Conservation (phyloP, 208 protist genomes). For the Crithidia brevicula region DNA sequence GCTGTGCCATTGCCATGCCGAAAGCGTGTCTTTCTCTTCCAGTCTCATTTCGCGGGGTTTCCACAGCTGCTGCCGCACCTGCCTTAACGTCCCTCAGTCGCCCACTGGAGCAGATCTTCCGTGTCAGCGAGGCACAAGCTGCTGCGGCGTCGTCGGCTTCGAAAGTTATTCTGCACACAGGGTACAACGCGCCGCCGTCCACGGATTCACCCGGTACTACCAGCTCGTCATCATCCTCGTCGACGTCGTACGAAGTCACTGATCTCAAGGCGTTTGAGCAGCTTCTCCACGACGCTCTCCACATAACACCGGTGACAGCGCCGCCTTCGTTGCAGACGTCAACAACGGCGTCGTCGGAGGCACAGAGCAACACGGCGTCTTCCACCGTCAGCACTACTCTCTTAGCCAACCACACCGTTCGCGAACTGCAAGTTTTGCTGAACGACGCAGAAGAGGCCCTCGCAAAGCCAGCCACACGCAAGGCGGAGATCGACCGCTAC, state of each 20-base stretch:
- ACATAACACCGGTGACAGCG: slow-evolving; percentile 4
- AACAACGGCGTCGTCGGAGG: neutral
- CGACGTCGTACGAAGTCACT: slow-evolving; percentile 28
- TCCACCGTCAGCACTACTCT: slow-evolving; percentile 12
- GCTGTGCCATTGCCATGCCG: no score
- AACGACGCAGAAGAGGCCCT: slow-evolving; percentile 34
- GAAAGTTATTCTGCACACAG: slow-evolving; percentile 16
- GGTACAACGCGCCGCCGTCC: neutral
- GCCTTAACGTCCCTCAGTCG: slow-evolving; percentile 12
- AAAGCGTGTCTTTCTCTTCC: no score
- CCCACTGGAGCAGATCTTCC: slow-evolving; percentile 16
- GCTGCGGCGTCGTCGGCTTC: neutral
- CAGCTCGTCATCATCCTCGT: neutral
- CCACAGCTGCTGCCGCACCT: neutral
- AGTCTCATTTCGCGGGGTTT: no score
- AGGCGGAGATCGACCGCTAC: slow-evolving; percentile 46
- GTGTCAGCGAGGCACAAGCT: neutral
- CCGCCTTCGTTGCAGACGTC: neutral
- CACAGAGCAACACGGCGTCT: neutral
- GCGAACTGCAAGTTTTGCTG: slow-evolving; percentile 38
- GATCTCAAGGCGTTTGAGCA: slow-evolving; percentile 29
- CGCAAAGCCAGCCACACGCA: slow-evolving; percentile 11
- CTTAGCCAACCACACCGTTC: slow-evolving; percentile 30
- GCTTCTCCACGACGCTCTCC: slow-evolving; percentile 28
- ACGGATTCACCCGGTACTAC: neutral